Base-by-base conservation (phyloP, 75 land plant genomes). In the Pseudotsuga menziesii region DNA sequence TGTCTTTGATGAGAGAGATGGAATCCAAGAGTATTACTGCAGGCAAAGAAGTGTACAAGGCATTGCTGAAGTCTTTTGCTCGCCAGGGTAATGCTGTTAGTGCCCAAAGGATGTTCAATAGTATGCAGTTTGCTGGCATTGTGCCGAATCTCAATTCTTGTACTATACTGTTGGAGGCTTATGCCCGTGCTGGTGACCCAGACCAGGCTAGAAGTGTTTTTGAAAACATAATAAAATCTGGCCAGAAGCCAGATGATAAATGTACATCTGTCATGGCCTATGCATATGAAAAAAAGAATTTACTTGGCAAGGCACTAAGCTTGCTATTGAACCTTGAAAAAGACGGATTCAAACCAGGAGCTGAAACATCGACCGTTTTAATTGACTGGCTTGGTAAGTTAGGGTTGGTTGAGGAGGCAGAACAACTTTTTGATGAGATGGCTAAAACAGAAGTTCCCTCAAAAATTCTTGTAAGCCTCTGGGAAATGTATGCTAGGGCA, bases 51-150 rank as follows among this genome's bases (percentile, higher is more conserved):
- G 87, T 92, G 15, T 96, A 90, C 78, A 89, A 92, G 73, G 93
- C 93, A 2, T 61, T 94, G 77, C 69, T 96, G 48, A 87, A 91
- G 73, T 90, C 82, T 60, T 92, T 90, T 80, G 93, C 93, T 35
- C 83, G 69, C 58, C 35, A 11, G 41, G 95, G 94, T 14, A 73
- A 89, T 74, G 54, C 86, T 29, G 71, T 70, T 58, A 89, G 92
- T 59, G 99, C 99, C 35, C 95, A 96, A 74, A 90, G 97, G 44
- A 82, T 94, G 15, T 96, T 92, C 55, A 85, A 94, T 61, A 85
- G 90, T 25, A 90, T 96, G 75, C 94, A 92, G 61, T 75, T 89
- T 64, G 90, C 91, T 20, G 88, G 90, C 4, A 85, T 89, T 22
- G 23, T 77, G 48, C 95, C 95, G 61, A 91, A 92, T 75, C 76